These are phyloP conservation scores for Vachellia collinsii DNA, from an alignment of 306 rosid genomes.

Conservation along the genomic window DNA sequence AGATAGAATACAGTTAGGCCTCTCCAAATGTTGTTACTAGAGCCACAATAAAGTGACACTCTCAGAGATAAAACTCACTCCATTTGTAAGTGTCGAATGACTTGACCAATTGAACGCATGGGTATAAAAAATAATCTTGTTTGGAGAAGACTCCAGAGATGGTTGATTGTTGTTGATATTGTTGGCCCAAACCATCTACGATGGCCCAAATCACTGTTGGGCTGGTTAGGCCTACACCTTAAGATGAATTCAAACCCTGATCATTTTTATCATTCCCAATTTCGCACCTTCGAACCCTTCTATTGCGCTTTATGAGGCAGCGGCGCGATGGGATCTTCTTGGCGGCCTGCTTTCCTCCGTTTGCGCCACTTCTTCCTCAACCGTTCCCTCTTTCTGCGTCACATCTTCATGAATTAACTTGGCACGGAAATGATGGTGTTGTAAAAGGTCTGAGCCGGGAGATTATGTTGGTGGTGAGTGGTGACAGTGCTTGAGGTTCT, in stretches of 20 bases:
- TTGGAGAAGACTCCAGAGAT: too few species aligned
- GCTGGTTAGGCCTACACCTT: neutral
- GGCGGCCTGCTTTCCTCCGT: neutral
- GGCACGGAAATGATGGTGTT: constrained; percentile 71
- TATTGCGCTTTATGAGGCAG: neutral
- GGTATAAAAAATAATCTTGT: too few species aligned
- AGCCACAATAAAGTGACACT: too few species aligned
- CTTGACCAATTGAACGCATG: too few species aligned
- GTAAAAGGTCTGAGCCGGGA: constrained; percentile 94
- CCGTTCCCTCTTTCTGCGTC: neutral
- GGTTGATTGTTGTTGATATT: too few species aligned
- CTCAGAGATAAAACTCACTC: too few species aligned
- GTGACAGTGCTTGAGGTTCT: constrained; percentile 43
- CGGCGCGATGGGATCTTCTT: neutral
- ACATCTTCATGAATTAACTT: neutral
- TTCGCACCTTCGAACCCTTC: neutral
- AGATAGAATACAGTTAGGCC: too few species aligned
- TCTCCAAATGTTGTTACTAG: too few species aligned
- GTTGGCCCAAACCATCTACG: too few species aligned
- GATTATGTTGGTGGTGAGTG: constrained; percentile 31
- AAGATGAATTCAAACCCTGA: neutral
- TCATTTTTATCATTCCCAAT: neutral
- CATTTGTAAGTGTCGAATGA: too few species aligned
- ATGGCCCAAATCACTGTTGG: neutral
- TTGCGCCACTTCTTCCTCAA: neutral